Base-by-base conservation (phyloP, 2,329 filamentous ascomycete species). In the Pseudogymnoascus sp. region DNA sequence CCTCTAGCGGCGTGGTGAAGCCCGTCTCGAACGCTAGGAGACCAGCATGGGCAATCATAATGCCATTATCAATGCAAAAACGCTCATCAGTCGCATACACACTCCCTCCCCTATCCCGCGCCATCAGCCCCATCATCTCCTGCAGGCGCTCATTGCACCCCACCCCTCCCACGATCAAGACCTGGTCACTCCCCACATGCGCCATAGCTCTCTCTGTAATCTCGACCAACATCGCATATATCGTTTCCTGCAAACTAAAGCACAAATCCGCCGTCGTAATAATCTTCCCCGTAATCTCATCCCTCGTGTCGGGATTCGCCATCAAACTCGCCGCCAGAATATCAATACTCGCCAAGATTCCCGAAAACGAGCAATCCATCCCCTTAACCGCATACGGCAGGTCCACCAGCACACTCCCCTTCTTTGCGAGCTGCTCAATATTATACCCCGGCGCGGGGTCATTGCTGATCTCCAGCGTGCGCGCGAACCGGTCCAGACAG, bases 171-270 rank as follows among this genome's bases (percentile, higher is more conserved):
- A 99, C 94, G 62, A 99, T 92, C 52, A 99, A 80, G 5, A 99
- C 94, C 78, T 97, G 91, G 60, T 80, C 84, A 62, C 88, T 91
- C 12, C 92, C 93, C 9, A 97, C 94, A 74, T 99, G 94, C 9
- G 94, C 94, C 94, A 99, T 99, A 30, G 94, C 94, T 42, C 94
- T 86, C 78, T 99, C 94, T 0, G 94, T 99, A 69, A 97, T 99
- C 79, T 99, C 94, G 1, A 99, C 94, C 45, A 99, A 79, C 94
- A 99, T 99, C 3, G 93, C 91, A 72, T 85, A 99, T 9, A 97
- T 86, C 0, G 93, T 97, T 76, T 99, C 94, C 75, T 99, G 94
- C 62, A 99, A 80, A 4, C 88, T 92, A 75, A 97, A 97, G 75
- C 94, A 99, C 45, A 99, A 78, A 72, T 97, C 92, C 64, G 85